These are phyloP conservation scores for Penicillium parvum DNA, from an alignment of 495 filamentous ascomycete genomes.

Conservation along the genomic window DNA sequence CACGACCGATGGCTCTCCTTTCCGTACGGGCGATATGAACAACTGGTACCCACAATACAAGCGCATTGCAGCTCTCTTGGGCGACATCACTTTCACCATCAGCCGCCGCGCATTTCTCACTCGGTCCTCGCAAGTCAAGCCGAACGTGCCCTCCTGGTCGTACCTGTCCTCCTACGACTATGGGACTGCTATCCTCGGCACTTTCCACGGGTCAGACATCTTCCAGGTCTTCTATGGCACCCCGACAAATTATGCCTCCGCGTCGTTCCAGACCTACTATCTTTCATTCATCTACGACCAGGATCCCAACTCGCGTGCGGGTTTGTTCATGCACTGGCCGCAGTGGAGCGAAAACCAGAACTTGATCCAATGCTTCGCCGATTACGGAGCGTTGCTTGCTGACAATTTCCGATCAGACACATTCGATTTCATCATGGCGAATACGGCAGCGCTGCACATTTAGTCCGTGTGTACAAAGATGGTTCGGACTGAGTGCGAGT, in stretches of 20 bases:
- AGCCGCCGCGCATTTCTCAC: constrained; percentile 56
- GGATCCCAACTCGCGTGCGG: constrained; percentile 53
- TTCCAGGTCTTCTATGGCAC: constrained; percentile 62
- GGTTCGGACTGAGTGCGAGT: not conserved
- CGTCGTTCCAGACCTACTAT: constrained; percentile 57
- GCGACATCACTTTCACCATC: constrained; percentile 64
- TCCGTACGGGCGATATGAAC: constrained; percentile 58
- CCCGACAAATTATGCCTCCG: constrained; percentile 56
- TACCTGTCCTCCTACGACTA: constrained; percentile 66
- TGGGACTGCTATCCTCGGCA: constrained; percentile 65
- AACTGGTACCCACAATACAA: constrained; percentile 72
- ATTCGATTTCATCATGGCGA: constrained; percentile 44
- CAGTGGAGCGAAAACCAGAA: constrained; percentile 50
- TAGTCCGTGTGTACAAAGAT: constrained; percentile 14
- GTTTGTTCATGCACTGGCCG: constrained; percentile 56
- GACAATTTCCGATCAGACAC: constrained; percentile 56
- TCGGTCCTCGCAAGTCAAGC: constrained; percentile 34
- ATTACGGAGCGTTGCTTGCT: constrained; percentile 38
- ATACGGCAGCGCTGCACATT: constrained; percentile 47
- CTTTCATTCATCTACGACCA: constrained; percentile 60
- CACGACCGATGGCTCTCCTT: constrained; percentile 55
- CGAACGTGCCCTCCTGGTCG: constrained; percentile 60
- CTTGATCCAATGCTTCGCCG: constrained; percentile 55
- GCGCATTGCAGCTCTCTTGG: constrained; percentile 69
- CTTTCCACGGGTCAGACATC: constrained; percentile 66